Percentiles rank a stretch among this genome's conserved stretches.
Conservation (phyloP, 805 yeast genomes). For the Suhomyces pyralidae region DNA sequence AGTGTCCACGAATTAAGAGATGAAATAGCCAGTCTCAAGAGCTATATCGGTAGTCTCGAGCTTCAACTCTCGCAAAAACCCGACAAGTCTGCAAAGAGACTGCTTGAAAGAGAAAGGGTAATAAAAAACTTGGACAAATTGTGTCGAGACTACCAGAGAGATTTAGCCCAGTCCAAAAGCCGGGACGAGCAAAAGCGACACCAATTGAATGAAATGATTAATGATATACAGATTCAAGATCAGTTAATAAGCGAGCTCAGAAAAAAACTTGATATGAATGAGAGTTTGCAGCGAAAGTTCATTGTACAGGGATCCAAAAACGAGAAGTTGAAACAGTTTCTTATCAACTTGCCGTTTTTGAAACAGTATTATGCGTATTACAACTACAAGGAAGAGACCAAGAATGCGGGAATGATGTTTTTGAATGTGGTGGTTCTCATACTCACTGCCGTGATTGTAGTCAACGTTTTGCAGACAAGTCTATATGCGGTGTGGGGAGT, state of each 20-base stretch:
- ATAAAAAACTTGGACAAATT: constrained; percentile 16
- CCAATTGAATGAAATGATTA: constrained; percentile 12
- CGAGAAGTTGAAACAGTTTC: constrained; percentile 9
- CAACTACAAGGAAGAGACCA: constrained; percentile 22
- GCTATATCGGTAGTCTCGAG: constrained; percentile 17
- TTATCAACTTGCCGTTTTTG: constrained; percentile 26
- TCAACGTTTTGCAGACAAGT: constrained; percentile 15
- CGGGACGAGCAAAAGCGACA: constrained; percentile 13
- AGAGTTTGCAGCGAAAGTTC: background rate
- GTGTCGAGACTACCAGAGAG: constrained; percentile 6
- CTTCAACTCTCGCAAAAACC: constrained; percentile 7
- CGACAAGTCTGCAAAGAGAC: constrained; percentile 4
- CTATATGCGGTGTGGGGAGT: constrained; percentile 12
- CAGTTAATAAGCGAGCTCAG: constrained; percentile 11
- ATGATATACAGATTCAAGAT: constrained; percentile 20
- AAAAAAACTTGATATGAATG: background rate
- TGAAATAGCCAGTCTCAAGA: constrained; percentile 14
- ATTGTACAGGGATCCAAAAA: constrained; percentile 8
- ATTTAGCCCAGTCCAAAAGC: background rate
- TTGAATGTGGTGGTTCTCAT: constrained; percentile 22
- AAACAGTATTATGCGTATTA: constrained; percentile 26
- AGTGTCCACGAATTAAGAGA: constrained; percentile 16
- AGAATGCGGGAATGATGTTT: constrained; percentile 15
- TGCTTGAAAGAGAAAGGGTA: constrained; percentile 15
- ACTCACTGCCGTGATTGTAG: constrained; percentile 17